A percentile compares a stretch with the other conserved stretches of the same genome.
These are phyloP conservation scores for Lipomyces yamanashiensis DNA, from an alignment of 805 yeast genomes.

Conservation along the genomic window DNA sequence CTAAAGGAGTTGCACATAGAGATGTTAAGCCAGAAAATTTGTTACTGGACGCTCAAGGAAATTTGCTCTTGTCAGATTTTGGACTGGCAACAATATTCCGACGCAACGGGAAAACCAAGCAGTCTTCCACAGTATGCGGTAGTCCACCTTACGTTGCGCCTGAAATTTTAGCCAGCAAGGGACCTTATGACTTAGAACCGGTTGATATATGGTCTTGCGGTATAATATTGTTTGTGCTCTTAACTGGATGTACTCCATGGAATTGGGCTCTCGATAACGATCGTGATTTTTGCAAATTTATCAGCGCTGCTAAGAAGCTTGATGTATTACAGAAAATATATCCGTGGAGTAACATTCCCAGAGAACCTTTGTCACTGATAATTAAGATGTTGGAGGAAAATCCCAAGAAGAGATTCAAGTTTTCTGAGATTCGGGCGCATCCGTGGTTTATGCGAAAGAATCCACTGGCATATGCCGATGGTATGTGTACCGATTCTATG, in stretches of 20 bases:
- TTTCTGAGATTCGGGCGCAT: constrained; percentile 53
- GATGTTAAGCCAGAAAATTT: constrained; percentile 75
- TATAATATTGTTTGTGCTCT: constrained; percentile 61
- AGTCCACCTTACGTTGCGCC: constrained; percentile 84
- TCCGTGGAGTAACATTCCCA: constrained; percentile 62
- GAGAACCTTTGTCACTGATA: constrained; percentile 56
- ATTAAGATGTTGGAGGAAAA: constrained; percentile 58
- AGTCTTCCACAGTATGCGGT: constrained; percentile 63
- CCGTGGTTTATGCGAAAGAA: constrained; percentile 60
- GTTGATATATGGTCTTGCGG: constrained; percentile 67
- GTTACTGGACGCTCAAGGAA: constrained; percentile 64
- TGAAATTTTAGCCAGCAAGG: constrained; percentile 56
- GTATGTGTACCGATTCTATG: constrained; percentile 59
- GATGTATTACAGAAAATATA: constrained; percentile 43
- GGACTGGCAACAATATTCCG: constrained; percentile 70
- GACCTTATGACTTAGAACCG: constrained; percentile 58
- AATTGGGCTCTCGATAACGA: constrained; percentile 63
- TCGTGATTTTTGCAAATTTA: constrained; percentile 51
- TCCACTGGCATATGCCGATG: constrained; percentile 52
- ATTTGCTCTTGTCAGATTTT: constrained; percentile 75
- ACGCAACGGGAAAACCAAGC: constrained; percentile 54
- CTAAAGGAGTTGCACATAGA: constrained; percentile 67
- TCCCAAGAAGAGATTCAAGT: constrained; percentile 51
- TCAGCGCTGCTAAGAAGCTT: constrained; percentile 23
- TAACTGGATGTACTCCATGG: constrained; percentile 76